Conservation (phyloP, 257 asterid genomes). For the Solanum paucissectum region DNA sequence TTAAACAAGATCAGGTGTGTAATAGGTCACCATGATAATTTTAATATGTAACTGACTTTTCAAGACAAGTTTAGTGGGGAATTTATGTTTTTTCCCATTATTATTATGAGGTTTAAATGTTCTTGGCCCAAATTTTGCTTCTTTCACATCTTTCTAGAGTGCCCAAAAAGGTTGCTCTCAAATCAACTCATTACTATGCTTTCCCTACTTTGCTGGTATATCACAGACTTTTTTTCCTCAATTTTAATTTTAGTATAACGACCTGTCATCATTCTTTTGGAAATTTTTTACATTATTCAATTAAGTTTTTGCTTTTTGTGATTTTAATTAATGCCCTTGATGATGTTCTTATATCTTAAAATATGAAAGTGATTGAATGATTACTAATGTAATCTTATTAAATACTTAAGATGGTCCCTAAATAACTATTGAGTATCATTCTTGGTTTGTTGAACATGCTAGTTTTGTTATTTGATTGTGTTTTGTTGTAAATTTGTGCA, state of each 20-base stretch:
- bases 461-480: not conserved
- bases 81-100: too few species aligned
- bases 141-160: slow-evolving; percentile 43
- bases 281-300: slow-evolving; percentile 2
- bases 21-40: fast-evolving
- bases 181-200: slow-evolving; percentile 29
- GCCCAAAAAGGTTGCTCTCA: slow-evolving; percentile 10
- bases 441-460: not conserved
- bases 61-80: fast-evolving
- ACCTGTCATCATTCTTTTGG: slow-evolving; percentile 24
- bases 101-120: slow-evolving; percentile 33
- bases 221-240: slow-evolving; percentile 8
- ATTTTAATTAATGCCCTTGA: not conserved
- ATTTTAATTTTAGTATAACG: slow-evolving; percentile 38
- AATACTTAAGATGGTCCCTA: not conserved
- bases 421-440: not conserved
- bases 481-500: slow-evolving; percentile 17
- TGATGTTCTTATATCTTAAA: not conserved
- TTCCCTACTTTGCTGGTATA: slow-evolving; percentile 49
- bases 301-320: not conserved
- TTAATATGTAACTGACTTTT: too few species aligned
- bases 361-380: not conserved
- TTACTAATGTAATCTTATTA: not conserved
- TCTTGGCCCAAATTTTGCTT: slow-evolving; percentile 27
- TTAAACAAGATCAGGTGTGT: too few species aligned